Base-by-base conservation (phyloP, 345 rosid genomes). In the Laguncularia racemosa region DNA sequence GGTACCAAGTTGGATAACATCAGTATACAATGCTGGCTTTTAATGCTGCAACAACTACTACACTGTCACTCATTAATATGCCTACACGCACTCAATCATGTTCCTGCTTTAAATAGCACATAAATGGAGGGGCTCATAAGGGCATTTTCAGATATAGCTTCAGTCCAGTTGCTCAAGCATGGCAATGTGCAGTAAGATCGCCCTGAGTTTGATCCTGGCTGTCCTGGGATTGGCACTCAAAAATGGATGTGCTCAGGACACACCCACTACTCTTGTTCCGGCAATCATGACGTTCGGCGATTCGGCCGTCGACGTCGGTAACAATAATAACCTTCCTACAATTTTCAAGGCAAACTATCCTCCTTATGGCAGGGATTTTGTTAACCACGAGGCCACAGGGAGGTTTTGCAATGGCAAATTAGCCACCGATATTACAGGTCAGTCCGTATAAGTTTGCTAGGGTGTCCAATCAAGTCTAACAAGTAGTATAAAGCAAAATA, bases 361-460 rank as follows among this genome's bases (percentile, higher is more conserved):
- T 73, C 98, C 97, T 60, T 89, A 86, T 59, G 98, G 97, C 45
- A 83, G 93, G 52, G 98, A 92, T 65, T 89, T 92, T 13, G 49
- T 52, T 59, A 72, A 76, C 47, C 87, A 83, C 12, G 48, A 81
- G 52, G 66, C 98, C 52, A 92, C 98, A 1, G 97, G 98, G 0
- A 86, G 98, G 65, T 92, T 92, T 70, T 86, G 98, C 61, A 84
- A 92, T 66, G 98, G 98, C 28, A 92, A 92, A 67, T 52, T 86
- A 56, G 97, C 91, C 57, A 92, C 98, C 0, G 98, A 92, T 46
- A 62, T 88, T 55, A 92, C 95, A 4, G 95, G 96, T 92, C 57
- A 57, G 49, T 16, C 15, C n/a, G n/a, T n/a, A n/a, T n/a, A n/a
- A n/a, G n/a, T n/a, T n/a, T n/a, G n/a, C n/a, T n/a, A n/a, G n/a